These are phyloP conservation scores for Cystobasidium onofrii DNA, from an alignment of 768 basidiomycete species.

Conservation along the genomic window DNA sequence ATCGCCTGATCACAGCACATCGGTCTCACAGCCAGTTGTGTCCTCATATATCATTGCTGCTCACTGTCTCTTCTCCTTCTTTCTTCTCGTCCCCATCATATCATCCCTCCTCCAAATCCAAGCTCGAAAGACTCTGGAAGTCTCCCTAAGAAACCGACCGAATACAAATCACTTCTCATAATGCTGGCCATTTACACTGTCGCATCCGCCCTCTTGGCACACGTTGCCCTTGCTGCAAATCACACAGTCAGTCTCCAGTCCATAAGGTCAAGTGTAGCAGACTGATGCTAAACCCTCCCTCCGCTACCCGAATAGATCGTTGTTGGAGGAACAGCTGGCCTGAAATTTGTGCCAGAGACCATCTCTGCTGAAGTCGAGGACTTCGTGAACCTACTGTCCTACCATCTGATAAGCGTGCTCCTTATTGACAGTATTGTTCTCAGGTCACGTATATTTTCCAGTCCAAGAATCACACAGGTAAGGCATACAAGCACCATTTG, in stretches of 20 bases:
- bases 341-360: slow-evolving; percentile 23
- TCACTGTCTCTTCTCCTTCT: slow-evolving; percentile 1
- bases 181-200: slow-evolving; percentile 23
- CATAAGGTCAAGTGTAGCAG: too few relatives aligned
- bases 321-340: slow-evolving; percentile 29
- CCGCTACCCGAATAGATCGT: not conserved
- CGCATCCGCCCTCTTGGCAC: not conserved
- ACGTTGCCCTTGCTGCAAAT: slow-evolving; percentile 13
- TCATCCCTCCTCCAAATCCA: too few relatives aligned
- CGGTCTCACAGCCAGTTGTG: too few relatives aligned
- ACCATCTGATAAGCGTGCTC: not conserved
- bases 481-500: not conserved
- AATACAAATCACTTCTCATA: not conserved
- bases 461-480: slow-evolving; percentile 16
- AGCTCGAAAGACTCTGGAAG: not conserved
- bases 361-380: slow-evolving; percentile 30
- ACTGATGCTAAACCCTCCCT: too few relatives aligned
- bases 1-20: too few relatives aligned
- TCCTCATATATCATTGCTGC: too few relatives aligned
- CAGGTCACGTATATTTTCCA: slow-evolving; percentile 25
- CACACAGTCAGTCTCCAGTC: not conserved
- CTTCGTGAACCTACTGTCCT: not conserved
- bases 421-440: not conserved
- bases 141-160: not conserved
- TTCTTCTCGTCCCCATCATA: not conserved